These are phyloP conservation scores for Fennellomyces sp. DNA, from an alignment of 371 early-diverging fungal genomes.

Conservation along the genomic window DNA sequence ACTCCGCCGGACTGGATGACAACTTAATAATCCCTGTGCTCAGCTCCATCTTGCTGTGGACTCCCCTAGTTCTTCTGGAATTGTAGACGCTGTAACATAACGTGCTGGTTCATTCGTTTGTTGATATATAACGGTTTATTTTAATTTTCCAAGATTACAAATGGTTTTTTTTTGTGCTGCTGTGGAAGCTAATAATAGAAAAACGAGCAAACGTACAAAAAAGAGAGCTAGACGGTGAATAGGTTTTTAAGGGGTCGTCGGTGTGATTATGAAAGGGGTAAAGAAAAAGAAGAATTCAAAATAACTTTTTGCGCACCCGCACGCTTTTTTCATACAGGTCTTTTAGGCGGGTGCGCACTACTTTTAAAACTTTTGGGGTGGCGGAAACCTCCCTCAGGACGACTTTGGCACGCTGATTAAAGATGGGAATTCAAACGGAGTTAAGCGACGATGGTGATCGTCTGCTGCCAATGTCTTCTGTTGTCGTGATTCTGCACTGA, in stretches of 20 bases:
- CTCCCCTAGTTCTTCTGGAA: constrained; percentile 24
- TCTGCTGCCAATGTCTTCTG: not conserved
- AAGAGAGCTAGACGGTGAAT: not conserved
- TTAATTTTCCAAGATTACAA: constrained; percentile 3
- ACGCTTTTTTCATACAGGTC: not conserved
- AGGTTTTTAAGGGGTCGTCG: no score
- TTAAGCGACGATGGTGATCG: constrained; percentile 13
- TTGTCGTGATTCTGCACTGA: constrained; percentile 2
- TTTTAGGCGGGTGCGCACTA: not conserved
- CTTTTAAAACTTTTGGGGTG: not conserved
- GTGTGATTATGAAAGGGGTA: no score
- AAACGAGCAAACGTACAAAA: not conserved
- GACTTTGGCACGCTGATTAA: constrained; percentile 20
- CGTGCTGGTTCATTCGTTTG: not conserved
- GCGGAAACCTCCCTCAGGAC: constrained; percentile 5
- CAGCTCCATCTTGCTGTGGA: constrained; percentile 44
- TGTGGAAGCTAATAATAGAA: constrained; percentile 1
- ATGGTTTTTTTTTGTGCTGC: not conserved
- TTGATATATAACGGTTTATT: not conserved
- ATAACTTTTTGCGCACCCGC: not conserved
- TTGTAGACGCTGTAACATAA: no score
- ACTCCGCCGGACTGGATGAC: constrained; percentile 42
- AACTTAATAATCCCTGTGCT: constrained; percentile 52
- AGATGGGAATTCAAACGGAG: constrained; percentile 25
- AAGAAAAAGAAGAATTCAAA: constrained; percentile 1